Evolutionary conservation across 371 early-diverging fungal genomes (phyloP), one percentile per base, ranked within the genome.

Genomic region (Funneliformis caledonium): DNA sequence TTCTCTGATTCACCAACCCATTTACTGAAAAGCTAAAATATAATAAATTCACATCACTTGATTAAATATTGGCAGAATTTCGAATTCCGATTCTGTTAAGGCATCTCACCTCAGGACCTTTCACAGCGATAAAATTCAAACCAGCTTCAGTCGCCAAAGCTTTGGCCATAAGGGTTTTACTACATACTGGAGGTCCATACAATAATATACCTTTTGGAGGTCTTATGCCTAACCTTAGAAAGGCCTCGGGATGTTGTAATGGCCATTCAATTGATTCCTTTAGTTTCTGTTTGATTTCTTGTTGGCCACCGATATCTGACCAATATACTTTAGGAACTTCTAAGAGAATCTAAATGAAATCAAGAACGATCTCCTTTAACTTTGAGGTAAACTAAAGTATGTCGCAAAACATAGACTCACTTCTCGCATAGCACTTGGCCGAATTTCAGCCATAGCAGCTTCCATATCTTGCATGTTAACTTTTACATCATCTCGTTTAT

Each of bases 211-310:
- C 99, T 85, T 97, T 98, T 12, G 99, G 98, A 12, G 99, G 99
- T 8, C 92, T 88, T 74, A 99, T 96, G 2, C 96, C 95, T 84
- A 97, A 90, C 16, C 94, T 88, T 12, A 82, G 82, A 87, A 99
- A 99, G 8, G 94, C 91, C 69, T 96, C 95, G 0, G 97, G 96
- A 85, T 97, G 97, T 88, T 93, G 80, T 11, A 99, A 84, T 2
- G 99, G 99, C 95, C 99, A 97, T 86, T 99, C 99, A 2, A 99
- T 95, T 0, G 99, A 95, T 85, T 99, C 99, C 67, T 94, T 93
- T 45, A 99, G 87, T 85, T 95, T 93, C 82, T 96, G 96, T 84
- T 98, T 99, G 59, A 98, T 94, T 26, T 94, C 93, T 50, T 90
- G 91, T 82, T 98, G 96, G 1, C 99, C 99, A 22, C 99, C 99